A percentile compares a stretch with the other conserved stretches of the same genome.
Conservation (phyloP, 2,329 filamentous ascomycete species). For the Arthrobotrys sinensis region DNA sequence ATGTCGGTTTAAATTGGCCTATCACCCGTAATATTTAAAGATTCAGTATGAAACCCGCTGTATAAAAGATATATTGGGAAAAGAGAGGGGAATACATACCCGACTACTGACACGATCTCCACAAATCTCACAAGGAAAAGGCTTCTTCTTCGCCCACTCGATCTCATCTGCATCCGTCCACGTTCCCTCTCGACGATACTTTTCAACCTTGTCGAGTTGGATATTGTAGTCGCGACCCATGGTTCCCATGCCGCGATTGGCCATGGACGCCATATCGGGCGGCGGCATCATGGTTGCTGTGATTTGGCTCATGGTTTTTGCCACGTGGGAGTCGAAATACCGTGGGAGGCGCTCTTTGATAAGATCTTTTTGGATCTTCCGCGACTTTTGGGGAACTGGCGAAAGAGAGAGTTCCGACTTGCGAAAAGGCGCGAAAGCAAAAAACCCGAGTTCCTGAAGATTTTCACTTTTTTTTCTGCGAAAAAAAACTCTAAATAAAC, state of each 20-base stretch:
- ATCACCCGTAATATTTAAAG: background rate
- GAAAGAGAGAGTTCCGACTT: constrained; percentile 49
- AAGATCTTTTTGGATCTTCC: background rate
- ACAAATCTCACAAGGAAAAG: constrained; percentile 64
- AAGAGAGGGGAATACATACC: constrained; percentile 42
- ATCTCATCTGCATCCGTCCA: constrained; percentile 64
- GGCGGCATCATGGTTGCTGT: constrained; percentile 60
- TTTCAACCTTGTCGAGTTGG: constrained; percentile 64
- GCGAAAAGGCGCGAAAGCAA: constrained; percentile 15
- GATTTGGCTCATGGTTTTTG: constrained; percentile 51
- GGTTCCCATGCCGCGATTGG: constrained; percentile 57
- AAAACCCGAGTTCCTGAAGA: constrained; percentile 17
- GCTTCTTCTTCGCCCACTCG: constrained; percentile 64
- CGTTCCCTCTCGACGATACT: constrained; percentile 63
- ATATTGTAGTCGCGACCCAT: constrained; percentile 63
- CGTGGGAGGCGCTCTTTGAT: constrained; percentile 18
- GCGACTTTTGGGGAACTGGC: no score
- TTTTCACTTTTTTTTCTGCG: constrained; percentile 1
- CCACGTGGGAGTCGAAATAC: constrained; percentile 20
- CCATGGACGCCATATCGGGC: constrained; percentile 58
- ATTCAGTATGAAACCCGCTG: background rate
- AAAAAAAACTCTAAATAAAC: constrained; percentile 11
- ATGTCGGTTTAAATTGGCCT: constrained; percentile 60
- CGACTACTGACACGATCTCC: constrained; percentile 63
- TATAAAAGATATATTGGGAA: background rate